Base-by-base conservation (phyloP, 1,284 basidiomycete species). In the Veloporphyrellus conicus region DNA sequence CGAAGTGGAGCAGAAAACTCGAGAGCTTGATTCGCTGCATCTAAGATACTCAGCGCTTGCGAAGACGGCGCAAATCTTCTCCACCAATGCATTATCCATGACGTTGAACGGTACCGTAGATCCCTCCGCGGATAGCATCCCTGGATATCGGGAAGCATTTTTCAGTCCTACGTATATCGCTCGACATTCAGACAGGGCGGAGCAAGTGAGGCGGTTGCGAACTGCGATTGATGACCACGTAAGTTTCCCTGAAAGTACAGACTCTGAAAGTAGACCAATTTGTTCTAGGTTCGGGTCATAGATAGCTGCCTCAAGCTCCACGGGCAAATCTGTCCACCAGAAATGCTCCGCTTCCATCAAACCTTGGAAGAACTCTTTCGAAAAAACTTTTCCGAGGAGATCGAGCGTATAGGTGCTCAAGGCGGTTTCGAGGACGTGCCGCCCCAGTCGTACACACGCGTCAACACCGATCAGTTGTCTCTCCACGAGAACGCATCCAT, bases 311-410 rank as follows among this genome's bases (percentile, higher is more conserved):
- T 99, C 45, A 81, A 80, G 49, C 73, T 97, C 10, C 93, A 97
- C 63, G 82, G 82, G 1, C 77, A 82, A 45, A 71, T 96, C 40
- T 94, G 92, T 62, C 82, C 90, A 1, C 78, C 81, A 20, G 91
- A 92, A 69, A 96, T 94, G 78, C 73, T 87, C 41, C 80, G 85
- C 3, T 97, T 98, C 77, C 93, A 98, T 63, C 84, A 87, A 52
- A 93, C 91, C 0, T 73, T 98, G 40, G 85, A 90, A 66, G 84
- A 81, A 59, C 86, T 96, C 69, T 97, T 93, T 75, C 78, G 77
- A 48, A 91, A 90, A 68, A 93, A 93, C 60, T 97, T 93, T 69
- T 70, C 82, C 1, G 90, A 93, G 20, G 94, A 98, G 67, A 89
- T 96, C 34, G 75, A 76, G 41, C 78, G 84, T 6, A 67, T 90